phyloP scores from a whole-genome alignment of 1,139 yeast genomes.

The Kodamaea sp. region DNA sequence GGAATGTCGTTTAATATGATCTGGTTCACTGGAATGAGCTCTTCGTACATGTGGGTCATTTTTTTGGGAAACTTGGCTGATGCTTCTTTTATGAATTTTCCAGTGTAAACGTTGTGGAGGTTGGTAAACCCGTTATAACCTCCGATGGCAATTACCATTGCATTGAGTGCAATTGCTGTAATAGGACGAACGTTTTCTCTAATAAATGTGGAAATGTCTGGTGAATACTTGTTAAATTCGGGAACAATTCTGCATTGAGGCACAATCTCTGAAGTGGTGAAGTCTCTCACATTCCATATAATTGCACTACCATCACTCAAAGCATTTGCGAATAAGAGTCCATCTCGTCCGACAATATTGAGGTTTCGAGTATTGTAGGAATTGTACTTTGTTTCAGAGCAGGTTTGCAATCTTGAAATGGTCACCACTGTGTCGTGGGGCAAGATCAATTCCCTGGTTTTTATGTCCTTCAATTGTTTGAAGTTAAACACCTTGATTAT shows the following conservation, averaged over 20 bases:
- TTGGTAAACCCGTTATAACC: constrained; percentile 66
- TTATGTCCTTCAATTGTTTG: constrained; percentile 7
- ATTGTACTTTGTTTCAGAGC: constrained; percentile 2
- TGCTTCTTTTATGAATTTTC: constrained; percentile 52
- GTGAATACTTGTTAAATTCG: constrained; percentile 20
- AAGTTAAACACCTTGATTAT: constrained; percentile 31
- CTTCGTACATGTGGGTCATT: constrained; percentile 20
- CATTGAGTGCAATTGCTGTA: constrained; percentile 37
- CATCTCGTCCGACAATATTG: constrained; percentile 53
- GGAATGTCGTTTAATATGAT: constrained; percentile 47
- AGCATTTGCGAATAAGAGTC: constrained; percentile 49
- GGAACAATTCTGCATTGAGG: constrained; percentile 25
- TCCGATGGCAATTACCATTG: constrained; percentile 56
- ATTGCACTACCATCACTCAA: constrained; percentile 37
- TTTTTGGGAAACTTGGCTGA: constrained; percentile 48
- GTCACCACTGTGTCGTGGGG: constrained; percentile 19
- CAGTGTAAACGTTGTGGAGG: constrained; percentile 63
- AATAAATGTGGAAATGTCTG: constrained; percentile 11
- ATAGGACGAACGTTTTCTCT: constrained; percentile 10
- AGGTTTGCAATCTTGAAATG: constrained; percentile 22
- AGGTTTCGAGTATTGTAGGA: constrained; percentile 5
- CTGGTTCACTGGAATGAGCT: constrained; percentile 41
- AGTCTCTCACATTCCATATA: constrained; percentile 42
- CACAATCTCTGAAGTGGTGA: constrained; percentile 14
- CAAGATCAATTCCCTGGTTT: constrained; percentile 9